A percentile compares a stretch with the other conserved stretches of the same genome.
phyloP scores from a whole-genome alignment of 2,329 filamentous ascomycete genomes.

The Helicocarpus griseus region DNA sequence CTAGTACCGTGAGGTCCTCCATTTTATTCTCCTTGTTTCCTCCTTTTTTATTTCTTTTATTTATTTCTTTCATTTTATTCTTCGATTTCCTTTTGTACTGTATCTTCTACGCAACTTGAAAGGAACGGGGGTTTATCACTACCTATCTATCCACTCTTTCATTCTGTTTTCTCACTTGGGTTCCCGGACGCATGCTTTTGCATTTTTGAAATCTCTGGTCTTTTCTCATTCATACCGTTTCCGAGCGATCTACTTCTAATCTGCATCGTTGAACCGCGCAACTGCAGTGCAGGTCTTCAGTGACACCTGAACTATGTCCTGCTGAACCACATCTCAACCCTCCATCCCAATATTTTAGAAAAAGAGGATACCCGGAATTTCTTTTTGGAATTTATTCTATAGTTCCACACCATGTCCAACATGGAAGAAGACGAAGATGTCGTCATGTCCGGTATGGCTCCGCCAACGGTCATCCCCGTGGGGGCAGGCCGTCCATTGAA shows the following conservation, averaged over 20 bases:
- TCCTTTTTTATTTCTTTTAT: not conserved
- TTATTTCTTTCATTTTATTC: not conserved
- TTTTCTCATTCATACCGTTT: too few relatives aligned
- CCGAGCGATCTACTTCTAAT: too few relatives aligned
- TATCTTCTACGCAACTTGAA: not conserved
- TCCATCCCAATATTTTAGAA: too few relatives aligned
- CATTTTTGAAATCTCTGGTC: too few relatives aligned
- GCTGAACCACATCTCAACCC: not conserved
- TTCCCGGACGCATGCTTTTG: too few relatives aligned
- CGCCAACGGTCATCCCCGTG: conserved; percentile 13
- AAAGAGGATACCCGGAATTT: not conserved
- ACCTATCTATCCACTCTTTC: too few relatives aligned
- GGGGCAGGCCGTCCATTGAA: conserved; percentile 12
- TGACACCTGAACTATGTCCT: not conserved
- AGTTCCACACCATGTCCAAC: not conserved
- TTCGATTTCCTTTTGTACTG: not conserved
- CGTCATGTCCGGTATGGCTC: conserved; percentile 27
- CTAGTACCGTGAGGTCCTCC: not conserved
- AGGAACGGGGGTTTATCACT: not conserved
- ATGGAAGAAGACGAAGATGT: conserved; percentile 31
- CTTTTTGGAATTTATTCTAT: too few relatives aligned
- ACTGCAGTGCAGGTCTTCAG: not conserved
- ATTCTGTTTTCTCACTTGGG: too few relatives aligned
- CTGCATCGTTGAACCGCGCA: too few relatives aligned
- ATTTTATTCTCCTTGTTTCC: not conserved